Base-by-base conservation (phyloP, 2,329 filamentous ascomycete species). In the Beauveria asiatica region DNA sequence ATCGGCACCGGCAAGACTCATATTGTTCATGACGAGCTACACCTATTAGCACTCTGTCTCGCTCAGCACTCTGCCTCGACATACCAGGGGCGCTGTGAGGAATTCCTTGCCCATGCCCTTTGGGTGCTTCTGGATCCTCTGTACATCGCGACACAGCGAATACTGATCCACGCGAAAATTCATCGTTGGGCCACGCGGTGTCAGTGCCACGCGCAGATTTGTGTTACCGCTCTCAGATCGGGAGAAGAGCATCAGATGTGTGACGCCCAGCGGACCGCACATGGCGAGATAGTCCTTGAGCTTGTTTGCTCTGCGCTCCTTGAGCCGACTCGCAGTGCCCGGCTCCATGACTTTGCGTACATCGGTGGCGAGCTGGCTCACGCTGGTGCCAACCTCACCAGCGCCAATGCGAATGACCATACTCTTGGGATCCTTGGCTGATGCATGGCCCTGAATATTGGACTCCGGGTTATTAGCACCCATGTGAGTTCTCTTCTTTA, bases 401-500 rank as follows among this genome's bases (percentile, higher is more conserved):
- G 92, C 93, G 68, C 94, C 94, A 69, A 97, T 92, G 67, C 94
- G 90, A 74, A 99, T 96, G 61, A 99, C 93, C 93, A 99, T 97
- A 72, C 89, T 95, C 81, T 97, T 97, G 39, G 94, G 94, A 56
- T 86, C 82, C 65, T 86, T 84, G 57, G 82, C 80, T 25, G 85
- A 82, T 61, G 84, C 82, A 73, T 86, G 84, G 61, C 83, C 81
- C 48, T 80, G 77, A 64, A 82, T 68, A 67, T 81, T 76, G 63
- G 78, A 74, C 67, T 83, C 83, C 57, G 83, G 82, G 66, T 83
- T 83, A 63, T 79, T 81, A 55, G 87, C 83, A 62, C 87, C 85
- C 59, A 87, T 75, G 74, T 96, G 92, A 62, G 92, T 96, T 72
- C 90, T 86, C 83, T 93, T 96, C 80, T 96, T 97, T 56, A 85